These are phyloP conservation scores for Rhodotorula graminis DNA, from an alignment of 768 basidiomycete species.

Conservation along the genomic window DNA sequence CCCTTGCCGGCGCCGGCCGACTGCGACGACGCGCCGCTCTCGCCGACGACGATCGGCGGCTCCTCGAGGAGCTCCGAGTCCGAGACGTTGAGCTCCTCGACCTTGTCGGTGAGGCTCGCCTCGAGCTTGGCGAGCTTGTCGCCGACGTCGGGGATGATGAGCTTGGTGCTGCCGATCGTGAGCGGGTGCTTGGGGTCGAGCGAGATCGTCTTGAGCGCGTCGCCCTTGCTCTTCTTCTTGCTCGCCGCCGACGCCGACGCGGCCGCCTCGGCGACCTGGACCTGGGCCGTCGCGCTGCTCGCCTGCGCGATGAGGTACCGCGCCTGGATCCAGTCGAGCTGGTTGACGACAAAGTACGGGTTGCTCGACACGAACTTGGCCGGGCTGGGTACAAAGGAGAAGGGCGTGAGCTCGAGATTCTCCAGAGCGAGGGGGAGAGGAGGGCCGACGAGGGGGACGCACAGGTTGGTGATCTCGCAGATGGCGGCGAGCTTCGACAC, in stretches of 20 bases:
- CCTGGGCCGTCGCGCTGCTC: not conserved
- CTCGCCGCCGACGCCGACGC: not conserved
- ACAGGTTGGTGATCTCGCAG: slow-evolving; percentile 62
- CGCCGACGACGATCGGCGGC: slow-evolving; percentile 2
- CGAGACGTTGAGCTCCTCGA: slow-evolving; percentile 30
- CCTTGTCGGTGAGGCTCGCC: not conserved
- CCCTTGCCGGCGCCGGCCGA: not conserved
- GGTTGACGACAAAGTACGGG: slow-evolving; percentile 58
- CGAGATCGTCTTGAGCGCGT: slow-evolving; percentile 6
- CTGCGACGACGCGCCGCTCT: not conserved
- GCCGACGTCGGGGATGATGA: slow-evolving; percentile 60
- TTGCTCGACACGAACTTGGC: slow-evolving; percentile 54
- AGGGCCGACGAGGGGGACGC: too few relatives aligned
- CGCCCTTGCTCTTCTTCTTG: not conserved
- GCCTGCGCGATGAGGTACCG: slow-evolving; percentile 58
- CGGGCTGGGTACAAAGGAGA: slow-evolving; percentile 42
- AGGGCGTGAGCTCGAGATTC: too few relatives aligned
- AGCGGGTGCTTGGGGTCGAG: slow-evolving; percentile 55
- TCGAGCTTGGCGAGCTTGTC: slow-evolving; percentile 57
- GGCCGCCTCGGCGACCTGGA: not conserved
- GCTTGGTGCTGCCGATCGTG: slow-evolving; percentile 45
- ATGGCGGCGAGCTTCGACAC: slow-evolving; percentile 58
- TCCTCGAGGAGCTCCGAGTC: slow-evolving; percentile 34
- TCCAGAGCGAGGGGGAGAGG: too few relatives aligned
- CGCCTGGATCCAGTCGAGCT: slow-evolving; percentile 64